Evolutionary conservation across 148 eudicot genomes (phyloP).

Genomic region (Oxyria digyna): DNA sequence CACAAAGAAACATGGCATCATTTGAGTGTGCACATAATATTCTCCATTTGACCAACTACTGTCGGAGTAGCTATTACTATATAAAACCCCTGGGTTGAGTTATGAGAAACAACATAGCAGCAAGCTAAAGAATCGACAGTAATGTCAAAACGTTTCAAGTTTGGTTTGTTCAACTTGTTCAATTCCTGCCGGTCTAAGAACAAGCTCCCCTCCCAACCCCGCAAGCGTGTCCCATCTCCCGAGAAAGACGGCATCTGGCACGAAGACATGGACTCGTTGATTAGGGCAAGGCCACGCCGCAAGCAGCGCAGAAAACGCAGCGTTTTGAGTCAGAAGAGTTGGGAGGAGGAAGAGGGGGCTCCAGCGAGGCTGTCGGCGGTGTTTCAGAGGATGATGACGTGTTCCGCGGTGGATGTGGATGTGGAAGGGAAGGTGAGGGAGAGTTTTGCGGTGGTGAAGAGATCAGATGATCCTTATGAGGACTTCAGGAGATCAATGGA

Average conservation of each 20-base stretch:
- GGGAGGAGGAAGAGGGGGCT: constrained; percentile 10
- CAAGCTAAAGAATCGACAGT: background rate
- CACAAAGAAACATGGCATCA: background rate
- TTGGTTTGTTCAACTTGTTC: background rate
- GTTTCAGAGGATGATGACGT: constrained; percentile 66
- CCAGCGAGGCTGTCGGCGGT: constrained; percentile 67
- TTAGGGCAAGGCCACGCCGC: constrained; percentile 3
- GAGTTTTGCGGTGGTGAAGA: constrained; percentile 73
- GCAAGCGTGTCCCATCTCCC: background rate
- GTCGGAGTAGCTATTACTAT: background rate
- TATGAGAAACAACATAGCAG: background rate
- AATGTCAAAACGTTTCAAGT: background rate
- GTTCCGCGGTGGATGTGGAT: constrained; percentile 21
- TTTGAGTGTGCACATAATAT: background rate
- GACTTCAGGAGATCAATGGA: constrained; percentile 69
- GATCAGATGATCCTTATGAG: constrained; percentile 56
- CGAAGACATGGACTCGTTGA: constrained; percentile 9
- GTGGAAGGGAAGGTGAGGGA: constrained; percentile 72
- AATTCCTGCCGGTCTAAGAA: background rate
- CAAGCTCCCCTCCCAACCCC: background rate
- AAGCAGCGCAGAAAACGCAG: background rate
- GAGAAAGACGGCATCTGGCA: background rate
- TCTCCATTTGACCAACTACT: background rate
- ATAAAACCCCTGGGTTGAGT: background rate
- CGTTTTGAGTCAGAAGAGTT: background rate